Evolutionary conservation across 1,284 basidiomycete species (phyloP), one percentile per base, ranked within the genome.

Genomic region (Ceratorhiza oryzae-sativae): DNA sequence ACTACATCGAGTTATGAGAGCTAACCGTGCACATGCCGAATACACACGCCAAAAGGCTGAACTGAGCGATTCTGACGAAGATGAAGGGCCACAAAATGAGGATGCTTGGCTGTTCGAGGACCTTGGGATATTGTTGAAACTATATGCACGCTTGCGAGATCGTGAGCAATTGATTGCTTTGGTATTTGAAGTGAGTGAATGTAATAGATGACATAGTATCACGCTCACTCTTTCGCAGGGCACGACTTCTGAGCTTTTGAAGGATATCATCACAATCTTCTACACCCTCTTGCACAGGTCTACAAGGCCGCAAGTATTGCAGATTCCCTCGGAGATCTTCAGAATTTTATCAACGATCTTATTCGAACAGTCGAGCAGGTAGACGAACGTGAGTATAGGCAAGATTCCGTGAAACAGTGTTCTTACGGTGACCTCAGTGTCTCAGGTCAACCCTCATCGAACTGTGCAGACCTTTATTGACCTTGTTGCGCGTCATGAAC

Each of bases 251-350:
- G 97, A 98, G 59, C 83, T 99, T 46, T 84, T 99, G 77, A 98
- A 97, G 81, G 97, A 99, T 79, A 98, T 99, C 74, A 95, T 99
- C 77, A 98, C 97, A 12, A 99, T 99, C 74, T 99, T 99, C 81
- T 99, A 99, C 80, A 84, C 96, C 97, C 97, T 0, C 84, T 99
- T n/a, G 97, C 97, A 0, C 94, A 97, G 77, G 97, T 99, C 1
- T 99, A 99, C 83, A 92, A 94, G 78, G 97, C 97, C 3, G 97
- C 97, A 3, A 98, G 93, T 79, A 98, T 99, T 71, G 92, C 93
- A 10, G 97, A 99, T 79, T 97, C 95, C 1, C 80, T 99, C 1
- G 86, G 89, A 41, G 97, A 99, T 79, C 78, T 98, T 67, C 97
- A 99, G 81, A 92, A 86, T 73, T 99, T 99, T 80, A 88, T 99